A percentile compares a stretch with the other conserved stretches of the same genome.
Conservation (phyloP, 768 basidiomycete genomes). For the Tulasnella sp. region DNA sequence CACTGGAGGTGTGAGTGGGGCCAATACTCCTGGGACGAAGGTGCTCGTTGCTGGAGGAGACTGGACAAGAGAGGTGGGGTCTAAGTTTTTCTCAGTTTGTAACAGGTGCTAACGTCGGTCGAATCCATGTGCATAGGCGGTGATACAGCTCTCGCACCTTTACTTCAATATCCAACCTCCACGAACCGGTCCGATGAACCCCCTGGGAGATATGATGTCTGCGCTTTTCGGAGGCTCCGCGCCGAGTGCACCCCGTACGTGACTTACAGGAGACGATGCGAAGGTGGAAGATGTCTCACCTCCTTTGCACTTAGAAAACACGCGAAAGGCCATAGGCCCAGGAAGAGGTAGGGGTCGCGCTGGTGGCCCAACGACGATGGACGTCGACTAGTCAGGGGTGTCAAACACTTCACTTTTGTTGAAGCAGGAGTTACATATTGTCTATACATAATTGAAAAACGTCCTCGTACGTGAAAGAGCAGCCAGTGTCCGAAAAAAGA, state of each 20-base stretch:
- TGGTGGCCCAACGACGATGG: neutral
- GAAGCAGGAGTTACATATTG: neutral
- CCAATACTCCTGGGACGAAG: conserved; percentile 46
- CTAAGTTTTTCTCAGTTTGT: neutral
- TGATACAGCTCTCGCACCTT: neutral
- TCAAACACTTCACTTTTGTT: neutral
- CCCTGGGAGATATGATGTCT: conserved; percentile 87
- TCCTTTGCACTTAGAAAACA: neutral
- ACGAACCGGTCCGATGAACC: conserved; percentile 68
- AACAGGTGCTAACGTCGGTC: neutral
- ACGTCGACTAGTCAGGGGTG: neutral
- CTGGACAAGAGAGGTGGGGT: conserved; percentile 65
- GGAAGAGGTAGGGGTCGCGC: conserved; percentile 13
- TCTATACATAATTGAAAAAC: neutral
- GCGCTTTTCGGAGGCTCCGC: conserved; percentile 70
- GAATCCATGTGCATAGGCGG: neutral
- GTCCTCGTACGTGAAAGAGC: neutral
- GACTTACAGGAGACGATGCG: neutral
- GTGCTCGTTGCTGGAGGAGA: conserved; percentile 63
- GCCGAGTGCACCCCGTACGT: conserved; percentile 1
- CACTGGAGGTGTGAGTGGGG: conserved; percentile 45
- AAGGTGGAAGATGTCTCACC: neutral
- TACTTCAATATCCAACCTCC: conserved; percentile 90
- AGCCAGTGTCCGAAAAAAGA: neutral
- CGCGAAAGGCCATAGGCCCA: conserved; percentile 1